Percentiles rank a stretch among this genome's conserved stretches.
Conservation (phyloP, 768 basidiomycete species). For the Naematelia encephala region DNA sequence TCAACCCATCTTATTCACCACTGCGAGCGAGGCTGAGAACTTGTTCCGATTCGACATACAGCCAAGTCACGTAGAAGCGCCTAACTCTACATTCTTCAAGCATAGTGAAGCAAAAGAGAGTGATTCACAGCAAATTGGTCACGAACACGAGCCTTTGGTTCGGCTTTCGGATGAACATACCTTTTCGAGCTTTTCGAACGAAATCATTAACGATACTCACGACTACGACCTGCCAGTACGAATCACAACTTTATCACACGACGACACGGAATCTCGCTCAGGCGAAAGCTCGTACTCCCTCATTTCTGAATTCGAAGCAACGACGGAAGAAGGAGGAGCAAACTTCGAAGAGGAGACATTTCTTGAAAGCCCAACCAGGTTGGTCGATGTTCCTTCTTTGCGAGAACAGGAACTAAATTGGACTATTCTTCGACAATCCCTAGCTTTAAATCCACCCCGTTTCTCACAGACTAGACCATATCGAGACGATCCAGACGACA, state of each 20-base stretch:
- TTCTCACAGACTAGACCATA: neutral
- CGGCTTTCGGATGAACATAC: neutral
- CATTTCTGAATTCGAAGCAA: neutral
- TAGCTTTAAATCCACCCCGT: neutral
- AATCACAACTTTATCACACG: neutral
- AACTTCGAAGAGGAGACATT: neutral
- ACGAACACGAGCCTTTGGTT: neutral
- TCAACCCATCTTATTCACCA: neutral
- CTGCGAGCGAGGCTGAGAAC: neutral
- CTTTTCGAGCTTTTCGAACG: neutral
- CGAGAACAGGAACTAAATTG: neutral
- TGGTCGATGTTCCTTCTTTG: neutral
- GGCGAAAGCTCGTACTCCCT: neutral
- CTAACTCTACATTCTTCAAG: neutral
- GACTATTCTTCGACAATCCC: neutral
- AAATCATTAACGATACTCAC: neutral
- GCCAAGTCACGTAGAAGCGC: neutral
- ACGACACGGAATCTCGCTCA: neutral
- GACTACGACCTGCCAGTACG: neutral
- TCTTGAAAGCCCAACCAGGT: neutral
- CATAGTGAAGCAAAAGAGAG: neutral
- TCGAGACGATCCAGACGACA: too few relatives aligned
- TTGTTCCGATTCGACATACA: neutral
- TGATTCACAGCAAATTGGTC: neutral
- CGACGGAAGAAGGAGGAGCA: neutral